phyloP scores from a whole-genome alignment of 2,329 filamentous ascomycete genomes.

The Cyphellophora europaea region DNA sequence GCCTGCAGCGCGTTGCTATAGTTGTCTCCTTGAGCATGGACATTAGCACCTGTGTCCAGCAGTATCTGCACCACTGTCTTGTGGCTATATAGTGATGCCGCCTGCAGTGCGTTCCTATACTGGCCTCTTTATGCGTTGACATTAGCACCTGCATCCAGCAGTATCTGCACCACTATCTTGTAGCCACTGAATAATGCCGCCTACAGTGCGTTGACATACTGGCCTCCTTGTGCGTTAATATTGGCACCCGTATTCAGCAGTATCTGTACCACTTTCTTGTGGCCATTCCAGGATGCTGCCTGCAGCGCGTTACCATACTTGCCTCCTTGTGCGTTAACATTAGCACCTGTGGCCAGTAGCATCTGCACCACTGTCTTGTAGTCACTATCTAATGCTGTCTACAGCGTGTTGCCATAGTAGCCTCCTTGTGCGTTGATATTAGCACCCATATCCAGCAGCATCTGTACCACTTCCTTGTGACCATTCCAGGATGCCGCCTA shows the following conservation, averaged over 20 bases:
- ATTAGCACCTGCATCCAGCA: slow-evolving; percentile 10
- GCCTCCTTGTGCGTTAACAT: slow-evolving; percentile 5
- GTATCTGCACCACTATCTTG: slow-evolving; percentile 9
- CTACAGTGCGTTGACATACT: slow-evolving; percentile 8
- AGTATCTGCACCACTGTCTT: slow-evolving; percentile 4
- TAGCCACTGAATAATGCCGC: slow-evolving; percentile 14
- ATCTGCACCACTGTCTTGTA: slow-evolving; percentile 6
- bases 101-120: slow-evolving; percentile 2
- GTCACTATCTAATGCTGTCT: slow-evolving; percentile 6
- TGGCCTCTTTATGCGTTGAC: slow-evolving; percentile 13
- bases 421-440: slow-evolving; percentile 14
- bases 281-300: slow-evolving; percentile 1
- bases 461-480: slow-evolving; percentile 6
- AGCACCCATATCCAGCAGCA: slow-evolving; percentile 10
- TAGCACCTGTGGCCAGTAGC: slow-evolving; percentile 5
- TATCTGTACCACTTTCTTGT: slow-evolving; percentile 4
- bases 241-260: slow-evolving; percentile 6
- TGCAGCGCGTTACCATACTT: slow-evolving; percentile 2
- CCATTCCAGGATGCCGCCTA: slow-evolving; percentile 6
- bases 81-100: slow-evolving; percentile 2
- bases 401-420: slow-evolving; percentile 8
- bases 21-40: slow-evolving; percentile 2
- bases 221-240: slow-evolving; percentile 4
- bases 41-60: slow-evolving; percentile 1
- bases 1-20: slow-evolving; percentile 11